Percentiles rank a stretch among this genome's conserved stretches.
These are phyloP conservation scores for Daldinia caldariorum DNA, from an alignment of 495 filamentous ascomycete genomes.

Conservation along the genomic window DNA sequence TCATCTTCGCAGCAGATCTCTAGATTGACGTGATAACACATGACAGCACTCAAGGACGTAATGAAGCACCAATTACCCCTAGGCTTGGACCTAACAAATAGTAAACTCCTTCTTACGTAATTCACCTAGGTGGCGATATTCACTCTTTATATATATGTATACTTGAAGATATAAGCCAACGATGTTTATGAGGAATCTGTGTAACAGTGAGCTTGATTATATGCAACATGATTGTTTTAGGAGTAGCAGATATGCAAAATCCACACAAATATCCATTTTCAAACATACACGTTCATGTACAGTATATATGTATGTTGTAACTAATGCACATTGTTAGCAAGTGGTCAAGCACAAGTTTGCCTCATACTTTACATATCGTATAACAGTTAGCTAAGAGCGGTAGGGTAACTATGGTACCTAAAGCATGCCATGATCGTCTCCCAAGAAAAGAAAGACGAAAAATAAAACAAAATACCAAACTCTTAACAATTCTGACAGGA, in stretches of 20 bases:
- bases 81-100: not conserved
- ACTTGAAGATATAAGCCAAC: not conserved
- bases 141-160: not conserved
- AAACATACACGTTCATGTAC: no score
- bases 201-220: not conserved
- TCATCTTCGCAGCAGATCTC: conserved; percentile 26
- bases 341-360: not conserved
- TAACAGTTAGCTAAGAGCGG: not conserved
- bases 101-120: not conserved
- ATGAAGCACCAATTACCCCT: not conserved
- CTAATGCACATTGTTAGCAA: not conserved
- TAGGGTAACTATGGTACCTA: no score
- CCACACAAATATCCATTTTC: no score
- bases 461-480: not conserved
- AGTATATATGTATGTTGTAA: not conserved
- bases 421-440: not conserved
- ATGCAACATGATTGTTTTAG: no score
- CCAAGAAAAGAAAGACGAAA: not conserved
- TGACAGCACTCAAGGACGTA: not conserved
- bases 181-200: not conserved
- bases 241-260: no score
- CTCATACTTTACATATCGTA: not conserved
- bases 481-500: not conserved
- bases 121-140: not conserved
- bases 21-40: conserved; percentile 13